Conservation (phyloP, 164 flowering plant genomes). For the Paratinospora sagittata region DNA sequence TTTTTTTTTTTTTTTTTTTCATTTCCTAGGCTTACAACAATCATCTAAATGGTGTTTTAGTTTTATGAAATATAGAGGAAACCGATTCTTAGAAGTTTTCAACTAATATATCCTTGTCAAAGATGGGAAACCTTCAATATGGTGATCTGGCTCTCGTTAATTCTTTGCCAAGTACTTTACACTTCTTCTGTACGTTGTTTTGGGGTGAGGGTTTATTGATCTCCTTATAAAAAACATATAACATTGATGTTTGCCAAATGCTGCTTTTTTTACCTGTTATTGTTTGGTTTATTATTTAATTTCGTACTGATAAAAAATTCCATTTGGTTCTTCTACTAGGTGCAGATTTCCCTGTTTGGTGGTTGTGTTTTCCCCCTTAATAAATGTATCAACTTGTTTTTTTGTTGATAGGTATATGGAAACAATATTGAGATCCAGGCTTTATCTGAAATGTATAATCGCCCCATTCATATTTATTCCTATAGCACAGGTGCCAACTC, state of each 20-base stretch:
- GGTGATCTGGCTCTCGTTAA: neutral
- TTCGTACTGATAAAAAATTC: neutral
- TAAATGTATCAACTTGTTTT: neutral
- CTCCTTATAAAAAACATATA: no score
- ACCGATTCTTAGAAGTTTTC: neutral
- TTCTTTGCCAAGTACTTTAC: no score
- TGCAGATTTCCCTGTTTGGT: neutral
- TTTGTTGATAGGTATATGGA: conserved; percentile 70
- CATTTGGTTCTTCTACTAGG: neutral
- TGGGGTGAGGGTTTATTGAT: no score
- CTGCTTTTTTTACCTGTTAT: no score
- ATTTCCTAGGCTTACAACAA: no score
- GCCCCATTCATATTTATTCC: conserved; percentile 94
- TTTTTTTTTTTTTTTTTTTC: no score
- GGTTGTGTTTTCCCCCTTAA: neutral
- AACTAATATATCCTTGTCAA: neutral
- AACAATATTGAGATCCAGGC: conserved; percentile 98
- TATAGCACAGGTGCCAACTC: conserved; percentile 69
- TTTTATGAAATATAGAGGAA: neutral
- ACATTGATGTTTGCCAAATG: no score
- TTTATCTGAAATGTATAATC: conserved; percentile 87
- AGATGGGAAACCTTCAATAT: neutral
- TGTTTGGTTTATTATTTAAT: neutral
- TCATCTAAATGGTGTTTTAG: neutral
- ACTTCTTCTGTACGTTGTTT: no score